Evolutionary conservation across 2,329 filamentous ascomycete genomes (phyloP), one percentile per base, ranked within the genome.

Genomic region (Phyllosticta citriasiana): DNA sequence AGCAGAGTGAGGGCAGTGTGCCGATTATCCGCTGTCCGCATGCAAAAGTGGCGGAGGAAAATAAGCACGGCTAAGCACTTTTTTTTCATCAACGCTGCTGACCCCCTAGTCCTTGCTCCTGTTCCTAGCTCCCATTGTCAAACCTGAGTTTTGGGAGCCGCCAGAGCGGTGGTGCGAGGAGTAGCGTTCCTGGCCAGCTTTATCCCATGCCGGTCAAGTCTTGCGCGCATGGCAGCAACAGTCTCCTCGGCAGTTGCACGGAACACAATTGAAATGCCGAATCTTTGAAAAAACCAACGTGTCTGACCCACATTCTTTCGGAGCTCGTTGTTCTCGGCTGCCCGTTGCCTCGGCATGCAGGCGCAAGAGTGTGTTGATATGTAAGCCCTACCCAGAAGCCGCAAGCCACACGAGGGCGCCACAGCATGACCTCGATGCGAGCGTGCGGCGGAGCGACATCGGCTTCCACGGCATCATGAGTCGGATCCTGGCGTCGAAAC

Each of bases 1-100:
- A 47, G n/a, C 40, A 47, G 40, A 16, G 35, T 5, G 40, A 47
- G n/a, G 14, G 27, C 27, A 30, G 33, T 22, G 55, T 60, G 58
- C 58, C 58, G 58, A 55, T 19, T 56, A 60, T 19, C 58, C 58
- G 58, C 53, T n/a, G 40, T 47, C 40, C 40, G 40, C 14, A 47
- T 47, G 40, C 40, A 47, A 47, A 47, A 47, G 40, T 47, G 40
- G 40, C 40, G 40, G 40, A 19, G 40, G 40, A n/a, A 9, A 47
- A n/a, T 47, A 47, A 47, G 40, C 40, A 47, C 40, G 40, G 40
- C 40, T 47, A 47, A n/a, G 40, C 40, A 19, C 40, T 47, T 47
- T 40, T n/a, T 4, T 47, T n/a, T 47, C n/a, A 47, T 47, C 40
- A 47, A n/a, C n/a, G 40, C 14, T 47, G 14, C 40, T 47, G 40